A percentile compares a stretch with the other conserved stretches of the same genome.
Evolutionary conservation across 257 asterid genomes (phyloP).

Genomic region (Linderniella brevidens): DNA sequence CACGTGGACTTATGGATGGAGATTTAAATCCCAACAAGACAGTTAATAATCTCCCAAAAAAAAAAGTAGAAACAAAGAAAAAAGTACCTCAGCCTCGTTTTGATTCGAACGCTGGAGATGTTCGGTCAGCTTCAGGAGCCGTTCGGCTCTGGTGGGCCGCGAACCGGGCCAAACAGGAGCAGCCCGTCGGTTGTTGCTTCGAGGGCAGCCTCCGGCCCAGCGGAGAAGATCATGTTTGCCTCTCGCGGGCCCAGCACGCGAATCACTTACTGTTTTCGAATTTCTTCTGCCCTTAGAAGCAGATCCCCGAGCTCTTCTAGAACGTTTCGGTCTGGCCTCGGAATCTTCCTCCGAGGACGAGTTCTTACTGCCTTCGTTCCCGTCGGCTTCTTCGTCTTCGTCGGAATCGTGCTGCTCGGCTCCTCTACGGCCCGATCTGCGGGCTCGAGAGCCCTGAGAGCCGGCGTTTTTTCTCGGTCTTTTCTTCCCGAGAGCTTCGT

Average conservation of each 20-base stretch:
- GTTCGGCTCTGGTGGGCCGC: constrained; percentile 36
- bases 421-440: constrained; percentile 35
- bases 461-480: constrained; percentile 57
- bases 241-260: no score
- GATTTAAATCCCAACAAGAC: constrained; percentile 3
- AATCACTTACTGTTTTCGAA: no score
- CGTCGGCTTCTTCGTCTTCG: constrained; percentile 65
- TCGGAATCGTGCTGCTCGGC: constrained; percentile 60
- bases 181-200: constrained; percentile 62
- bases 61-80: constrained; percentile 4
- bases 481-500: constrained; percentile 90
- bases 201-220: constrained; percentile 92
- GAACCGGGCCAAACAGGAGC: constrained; percentile 35
- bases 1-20: neutral
- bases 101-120: constrained; percentile 39
- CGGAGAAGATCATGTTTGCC: neutral
- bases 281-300: constrained; percentile 25
- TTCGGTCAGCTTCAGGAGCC: constrained; percentile 58
- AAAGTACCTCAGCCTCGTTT: constrained; percentile 40
- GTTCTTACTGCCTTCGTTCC: constrained; percentile 65
- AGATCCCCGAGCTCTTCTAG: constrained; percentile 44
- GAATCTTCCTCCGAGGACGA: constrained; percentile 81
- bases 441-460: constrained; percentile 47
- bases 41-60: constrained; percentile 1
- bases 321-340: constrained; percentile 55